A percentile compares a stretch with the other conserved stretches of the same genome.
These are phyloP conservation scores for Posidonia oceanica DNA, from an alignment of 116 monocot genomes.

Conservation along the genomic window DNA sequence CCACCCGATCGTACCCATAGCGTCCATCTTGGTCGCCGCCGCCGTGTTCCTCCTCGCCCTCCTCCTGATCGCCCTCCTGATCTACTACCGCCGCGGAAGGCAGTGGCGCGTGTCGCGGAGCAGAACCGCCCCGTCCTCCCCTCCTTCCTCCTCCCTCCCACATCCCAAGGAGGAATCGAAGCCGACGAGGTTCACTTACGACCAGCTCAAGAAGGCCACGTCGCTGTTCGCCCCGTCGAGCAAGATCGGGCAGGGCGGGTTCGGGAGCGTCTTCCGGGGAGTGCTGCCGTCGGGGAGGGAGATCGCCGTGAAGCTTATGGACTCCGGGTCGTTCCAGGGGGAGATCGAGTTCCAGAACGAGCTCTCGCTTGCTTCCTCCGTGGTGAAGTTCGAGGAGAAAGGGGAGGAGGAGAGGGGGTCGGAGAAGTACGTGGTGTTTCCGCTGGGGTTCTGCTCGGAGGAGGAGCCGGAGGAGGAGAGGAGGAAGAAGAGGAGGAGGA, in stretches of 20 bases:
- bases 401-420: background rate
- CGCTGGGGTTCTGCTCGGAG: conserved; percentile 66
- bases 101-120: background rate
- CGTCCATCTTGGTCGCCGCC: background rate
- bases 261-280: conserved; percentile 82
- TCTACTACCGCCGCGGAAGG: conserved; percentile 1
- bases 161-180: conserved; percentile 1
- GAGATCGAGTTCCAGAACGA: conserved; percentile 96
- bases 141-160: conserved; percentile 2
- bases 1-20: background rate
- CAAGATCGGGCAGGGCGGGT: conserved; percentile 80
- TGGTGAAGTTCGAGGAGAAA: conserved; percentile 4
- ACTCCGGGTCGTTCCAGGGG: conserved; percentile 83
- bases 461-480: background rate
- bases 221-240: conserved; percentile 31
- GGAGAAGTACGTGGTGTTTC: conserved; percentile 12
- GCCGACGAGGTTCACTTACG: conserved; percentile 49
- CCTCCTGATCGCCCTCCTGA: background rate
- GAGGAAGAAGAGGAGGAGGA: conserved; percentile 11
- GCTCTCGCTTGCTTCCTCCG: conserved; percentile 37
- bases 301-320: conserved; percentile 89
- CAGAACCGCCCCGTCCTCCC: conserved; percentile 12
- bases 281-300: conserved; percentile 35
- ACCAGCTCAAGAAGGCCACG: conserved; percentile 64
- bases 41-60: background rate